A percentile compares a stretch with the other conserved stretches of the same genome.
These are phyloP conservation scores for Periglandula ipomoeae DNA, from an alignment of 2,329 filamentous ascomycete species.

Conservation along the genomic window DNA sequence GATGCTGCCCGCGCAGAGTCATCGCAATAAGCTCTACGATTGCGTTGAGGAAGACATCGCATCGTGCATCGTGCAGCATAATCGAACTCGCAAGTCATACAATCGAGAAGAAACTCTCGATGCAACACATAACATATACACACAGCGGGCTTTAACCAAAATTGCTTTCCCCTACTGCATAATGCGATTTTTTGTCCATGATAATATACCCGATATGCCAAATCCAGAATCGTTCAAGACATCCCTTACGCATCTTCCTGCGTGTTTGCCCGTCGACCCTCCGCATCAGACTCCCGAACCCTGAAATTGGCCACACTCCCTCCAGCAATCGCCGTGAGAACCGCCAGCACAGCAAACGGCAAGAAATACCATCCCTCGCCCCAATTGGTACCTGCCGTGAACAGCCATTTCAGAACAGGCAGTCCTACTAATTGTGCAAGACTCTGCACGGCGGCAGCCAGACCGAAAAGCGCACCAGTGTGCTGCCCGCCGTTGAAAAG, in stretches of 20 bases:
- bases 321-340: not conserved
- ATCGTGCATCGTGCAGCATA: too few species aligned
- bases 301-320: conserved; percentile 1
- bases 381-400: conserved; percentile 1
- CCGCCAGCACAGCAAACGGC: conserved; percentile 1
- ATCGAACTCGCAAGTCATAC: too few species aligned
- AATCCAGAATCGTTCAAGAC: not conserved
- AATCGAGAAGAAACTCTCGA: too few species aligned
- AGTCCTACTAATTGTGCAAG: conserved; percentile 1
- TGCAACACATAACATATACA: too few species aligned
- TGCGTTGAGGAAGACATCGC: too few species aligned
- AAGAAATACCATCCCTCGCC: not conserved
- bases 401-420: conserved; percentile 1
- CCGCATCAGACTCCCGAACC: not conserved
- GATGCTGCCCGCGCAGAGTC: too few species aligned
- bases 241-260: not conserved
- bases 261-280: not conserved
- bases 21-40: too few species aligned
- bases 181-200: too few species aligned
- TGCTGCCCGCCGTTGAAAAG: conserved; percentile 3
- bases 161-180: too few species aligned
- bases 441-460: not conserved
- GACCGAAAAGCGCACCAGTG: not conserved
- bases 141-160: too few species aligned
- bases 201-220: too few species aligned